A percentile compares a stretch with the other conserved stretches of the same genome.
Conservation (phyloP, 495 filamentous ascomycete genomes). For the Chaetomium cochliodes region DNA sequence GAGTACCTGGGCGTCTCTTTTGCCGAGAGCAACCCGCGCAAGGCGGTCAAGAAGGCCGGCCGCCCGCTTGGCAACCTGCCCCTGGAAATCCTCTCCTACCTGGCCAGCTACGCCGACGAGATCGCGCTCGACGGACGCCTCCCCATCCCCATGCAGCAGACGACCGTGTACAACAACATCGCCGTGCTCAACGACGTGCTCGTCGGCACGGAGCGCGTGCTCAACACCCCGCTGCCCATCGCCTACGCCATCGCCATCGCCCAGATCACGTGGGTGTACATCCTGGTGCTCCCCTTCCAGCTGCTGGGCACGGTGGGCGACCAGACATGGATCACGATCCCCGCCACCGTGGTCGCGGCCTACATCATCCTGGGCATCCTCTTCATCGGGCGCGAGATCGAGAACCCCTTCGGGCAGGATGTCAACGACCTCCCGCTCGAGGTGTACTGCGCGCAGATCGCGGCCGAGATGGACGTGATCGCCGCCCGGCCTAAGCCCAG, state of each 20-base stretch:
- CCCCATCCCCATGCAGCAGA: constrained; percentile 49
- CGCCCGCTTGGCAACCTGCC: constrained; percentile 71
- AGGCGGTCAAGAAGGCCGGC: constrained; percentile 63
- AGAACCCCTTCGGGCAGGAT: constrained; percentile 85
- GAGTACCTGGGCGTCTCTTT: constrained; percentile 71
- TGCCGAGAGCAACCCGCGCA: constrained; percentile 69
- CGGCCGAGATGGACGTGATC: constrained; percentile 71
- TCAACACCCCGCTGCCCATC: constrained; percentile 79
- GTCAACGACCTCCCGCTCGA: constrained; percentile 85
- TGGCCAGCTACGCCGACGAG: constrained; percentile 65
- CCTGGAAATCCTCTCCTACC: constrained; percentile 71
- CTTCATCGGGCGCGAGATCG: constrained; percentile 80
- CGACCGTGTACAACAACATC: constrained; percentile 52
- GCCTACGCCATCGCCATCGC: constrained; percentile 84
- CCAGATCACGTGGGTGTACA: constrained; percentile 87
- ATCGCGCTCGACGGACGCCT: constrained; percentile 56
- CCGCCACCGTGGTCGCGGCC: constrained; percentile 70
- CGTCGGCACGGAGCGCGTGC: constrained; percentile 73
- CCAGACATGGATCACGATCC: constrained; percentile 73
- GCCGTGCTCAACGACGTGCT: constrained; percentile 68
- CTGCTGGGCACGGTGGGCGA: constrained; percentile 54
- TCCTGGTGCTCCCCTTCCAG: constrained; percentile 82
- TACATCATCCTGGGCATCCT: constrained; percentile 91
- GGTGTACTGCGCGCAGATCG: constrained; percentile 69
- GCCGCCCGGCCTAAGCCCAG: constrained; percentile 57